A percentile compares a stretch with the other conserved stretches of the same genome.
These are phyloP conservation scores for Gynandropsis gynandra DNA, from an alignment of 345 rosid genomes.

Conservation along the genomic window DNA sequence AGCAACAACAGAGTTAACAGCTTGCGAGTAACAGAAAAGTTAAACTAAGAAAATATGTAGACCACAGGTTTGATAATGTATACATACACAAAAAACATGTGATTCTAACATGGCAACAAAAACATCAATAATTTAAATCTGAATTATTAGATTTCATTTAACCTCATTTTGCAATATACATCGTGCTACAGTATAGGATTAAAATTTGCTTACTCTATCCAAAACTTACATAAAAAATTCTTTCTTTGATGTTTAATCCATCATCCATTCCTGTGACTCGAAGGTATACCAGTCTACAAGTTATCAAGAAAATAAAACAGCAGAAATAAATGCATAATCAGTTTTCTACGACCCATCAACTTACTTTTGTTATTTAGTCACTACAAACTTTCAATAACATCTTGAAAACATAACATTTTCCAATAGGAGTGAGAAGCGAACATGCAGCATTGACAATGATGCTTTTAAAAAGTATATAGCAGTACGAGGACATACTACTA, in stretches of 20 bases:
- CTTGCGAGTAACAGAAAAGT: slow-evolving; percentile 1
- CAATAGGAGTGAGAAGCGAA: too few species aligned
- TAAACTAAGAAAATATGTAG: slow-evolving; percentile 1
- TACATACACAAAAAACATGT: neutral
- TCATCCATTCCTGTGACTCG: slow-evolving; percentile 95
- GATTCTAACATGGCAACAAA: neutral
- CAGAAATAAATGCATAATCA: neutral
- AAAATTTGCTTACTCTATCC: neutral
- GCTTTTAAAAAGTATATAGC: too few species aligned
- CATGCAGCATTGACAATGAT: too few species aligned
- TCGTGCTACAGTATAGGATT: neutral
- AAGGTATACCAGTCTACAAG: slow-evolving; percentile 70
- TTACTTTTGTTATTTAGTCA: neutral
- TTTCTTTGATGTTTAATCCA: slow-evolving; percentile 79
- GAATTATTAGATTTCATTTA: neutral
- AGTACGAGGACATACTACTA: too few species aligned
- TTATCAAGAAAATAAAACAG: slow-evolving; percentile 18
- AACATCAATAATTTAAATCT: neutral
- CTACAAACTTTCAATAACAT: too few species aligned
- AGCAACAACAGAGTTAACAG: slow-evolving; percentile 2
- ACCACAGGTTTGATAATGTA: slow-evolving; percentile 1
- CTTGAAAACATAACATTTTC: too few species aligned
- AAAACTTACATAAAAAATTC: slow-evolving; percentile 65
- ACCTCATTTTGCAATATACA: too few species aligned
- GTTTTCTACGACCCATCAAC: neutral